phyloP scores from a whole-genome alignment of 805 yeast species.

The Starmerella cellae region DNA sequence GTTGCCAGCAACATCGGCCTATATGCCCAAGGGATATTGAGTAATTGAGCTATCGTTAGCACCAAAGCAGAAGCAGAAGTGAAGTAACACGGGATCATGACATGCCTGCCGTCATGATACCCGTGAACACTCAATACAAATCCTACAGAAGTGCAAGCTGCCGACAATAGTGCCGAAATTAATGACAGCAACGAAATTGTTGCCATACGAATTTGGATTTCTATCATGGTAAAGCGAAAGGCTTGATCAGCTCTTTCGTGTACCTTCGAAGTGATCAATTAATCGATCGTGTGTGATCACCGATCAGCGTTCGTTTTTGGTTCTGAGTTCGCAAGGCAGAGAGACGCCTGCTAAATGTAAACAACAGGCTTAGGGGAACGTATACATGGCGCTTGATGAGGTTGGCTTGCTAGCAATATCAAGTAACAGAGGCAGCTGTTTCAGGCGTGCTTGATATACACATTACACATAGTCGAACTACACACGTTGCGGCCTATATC shows the following conservation, averaged over 20 bases:
- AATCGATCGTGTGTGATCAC: too few relatives aligned
- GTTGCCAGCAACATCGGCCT: conserved; percentile 1
- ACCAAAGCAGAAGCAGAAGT: conserved; percentile 7
- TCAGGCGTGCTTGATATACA: too few relatives aligned
- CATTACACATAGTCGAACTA: too few relatives aligned
- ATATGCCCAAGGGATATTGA: conserved; percentile 10
- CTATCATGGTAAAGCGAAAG: conserved; percentile 15
- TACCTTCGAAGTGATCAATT: too few relatives aligned
- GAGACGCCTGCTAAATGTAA: not conserved
- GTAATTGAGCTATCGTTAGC: not conserved
- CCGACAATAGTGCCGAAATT: conserved; percentile 3
- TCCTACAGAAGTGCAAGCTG: conserved; percentile 12
- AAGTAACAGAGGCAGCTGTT: too few relatives aligned
- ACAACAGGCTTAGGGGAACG: not conserved
- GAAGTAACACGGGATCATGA: conserved; percentile 14
- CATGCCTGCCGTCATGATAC: not conserved
- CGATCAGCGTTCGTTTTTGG: not conserved
- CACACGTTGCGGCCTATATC: too few relatives aligned
- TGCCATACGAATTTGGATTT: conserved; percentile 22
- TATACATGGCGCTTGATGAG: too few relatives aligned
- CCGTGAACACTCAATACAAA: conserved; percentile 10
- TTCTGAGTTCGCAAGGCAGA: not conserved
- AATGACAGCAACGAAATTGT: conserved; percentile 20
- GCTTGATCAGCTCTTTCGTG: too few relatives aligned
- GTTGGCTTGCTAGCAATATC: too few relatives aligned